A percentile compares a stretch with the other conserved stretches of the same genome.
Evolutionary conservation across 2,329 filamentous ascomycete genomes (phyloP).

Genomic region (Diaporthe nobilis): DNA sequence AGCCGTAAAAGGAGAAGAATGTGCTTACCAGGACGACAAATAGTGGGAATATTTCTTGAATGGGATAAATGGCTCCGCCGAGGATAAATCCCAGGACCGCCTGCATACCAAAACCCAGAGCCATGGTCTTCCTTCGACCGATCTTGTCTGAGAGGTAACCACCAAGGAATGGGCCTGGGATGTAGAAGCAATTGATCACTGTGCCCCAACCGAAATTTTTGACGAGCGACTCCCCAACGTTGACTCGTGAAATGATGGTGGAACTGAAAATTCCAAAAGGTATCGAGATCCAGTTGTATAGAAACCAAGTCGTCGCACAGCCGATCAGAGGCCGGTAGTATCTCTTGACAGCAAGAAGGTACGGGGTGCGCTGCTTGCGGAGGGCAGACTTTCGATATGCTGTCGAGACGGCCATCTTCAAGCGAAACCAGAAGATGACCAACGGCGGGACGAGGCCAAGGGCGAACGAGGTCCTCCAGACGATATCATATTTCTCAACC

Average conservation of each 20-base stretch:
- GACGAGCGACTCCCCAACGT: constrained; percentile 56
- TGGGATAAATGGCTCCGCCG: constrained; percentile 59
- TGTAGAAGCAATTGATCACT: constrained; percentile 65
- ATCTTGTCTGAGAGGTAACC: constrained; percentile 64
- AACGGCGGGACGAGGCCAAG: constrained; percentile 65
- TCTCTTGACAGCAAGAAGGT: constrained; percentile 60
- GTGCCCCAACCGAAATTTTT: constrained; percentile 61
- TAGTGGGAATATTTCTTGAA: constrained; percentile 62
- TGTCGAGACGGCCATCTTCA: constrained; percentile 65
- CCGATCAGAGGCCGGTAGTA: constrained; percentile 66
- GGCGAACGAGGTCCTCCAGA: constrained; percentile 66
- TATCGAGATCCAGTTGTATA: constrained; percentile 68
- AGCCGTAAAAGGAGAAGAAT: no score
- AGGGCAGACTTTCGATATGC: constrained; percentile 63
- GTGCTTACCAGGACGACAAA: constrained; percentile 59
- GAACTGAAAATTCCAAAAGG: constrained; percentile 69
- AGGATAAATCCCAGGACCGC: constrained; percentile 64
- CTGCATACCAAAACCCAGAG: constrained; percentile 62
- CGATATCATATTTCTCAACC: constrained; percentile 56
- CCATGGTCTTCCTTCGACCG: constrained; percentile 65
- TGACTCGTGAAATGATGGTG: constrained; percentile 62
- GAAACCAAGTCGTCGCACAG: constrained; percentile 64
- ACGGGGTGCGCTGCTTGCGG: constrained; percentile 61
- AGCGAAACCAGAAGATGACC: constrained; percentile 66
- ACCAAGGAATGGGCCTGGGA: constrained; percentile 63